phyloP scores from a whole-genome alignment of 768 basidiomycete species.

The Amanita pseudoporphyria region DNA sequence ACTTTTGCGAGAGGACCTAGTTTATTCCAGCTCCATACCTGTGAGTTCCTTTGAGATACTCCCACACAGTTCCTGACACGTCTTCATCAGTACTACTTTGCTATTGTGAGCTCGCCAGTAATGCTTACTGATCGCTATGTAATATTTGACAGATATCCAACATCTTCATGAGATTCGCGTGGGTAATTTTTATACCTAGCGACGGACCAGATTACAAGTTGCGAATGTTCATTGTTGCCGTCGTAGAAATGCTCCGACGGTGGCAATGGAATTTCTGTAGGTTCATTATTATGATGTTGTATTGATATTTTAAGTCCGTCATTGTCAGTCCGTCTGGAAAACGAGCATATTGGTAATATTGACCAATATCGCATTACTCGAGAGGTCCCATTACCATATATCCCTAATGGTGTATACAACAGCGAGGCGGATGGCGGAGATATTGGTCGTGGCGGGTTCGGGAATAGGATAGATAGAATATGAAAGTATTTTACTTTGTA shows the following conservation, averaged over 20 bases:
- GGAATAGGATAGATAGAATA: too few species aligned
- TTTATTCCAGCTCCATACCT: constrained; percentile 55
- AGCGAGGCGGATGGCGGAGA: constrained; percentile 37
- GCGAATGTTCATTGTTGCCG: constrained; percentile 56
- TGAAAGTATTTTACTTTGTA: neutral
- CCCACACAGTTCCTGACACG: neutral
- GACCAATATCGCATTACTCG: constrained; percentile 86
- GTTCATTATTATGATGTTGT: constrained; percentile 17
- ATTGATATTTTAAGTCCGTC: neutral
- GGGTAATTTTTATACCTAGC: constrained; percentile 68
- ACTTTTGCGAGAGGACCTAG: constrained; percentile 63
- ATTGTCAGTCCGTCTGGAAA: constrained; percentile 64
- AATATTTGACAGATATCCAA: constrained; percentile 48
- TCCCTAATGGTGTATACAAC: constrained; percentile 39
- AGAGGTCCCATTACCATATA: constrained; percentile 81
- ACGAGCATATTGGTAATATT: constrained; percentile 88
- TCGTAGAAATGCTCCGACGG: constrained; percentile 72
- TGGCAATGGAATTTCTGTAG: constrained; percentile 90
- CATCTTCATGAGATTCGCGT: constrained; percentile 67
- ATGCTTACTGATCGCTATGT: neutral
- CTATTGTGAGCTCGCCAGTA: constrained; percentile 43
- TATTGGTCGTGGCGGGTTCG: constrained; percentile 7
- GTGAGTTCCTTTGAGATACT: constrained; percentile 28
- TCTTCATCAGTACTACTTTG: constrained; percentile 60
- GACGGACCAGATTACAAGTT: constrained; percentile 37